Evolutionary conservation across 2,329 filamentous ascomycete genomes (phyloP), one percentile per base, ranked within the genome.

Genomic region (Zymoseptoria pseudotritici): DNA sequence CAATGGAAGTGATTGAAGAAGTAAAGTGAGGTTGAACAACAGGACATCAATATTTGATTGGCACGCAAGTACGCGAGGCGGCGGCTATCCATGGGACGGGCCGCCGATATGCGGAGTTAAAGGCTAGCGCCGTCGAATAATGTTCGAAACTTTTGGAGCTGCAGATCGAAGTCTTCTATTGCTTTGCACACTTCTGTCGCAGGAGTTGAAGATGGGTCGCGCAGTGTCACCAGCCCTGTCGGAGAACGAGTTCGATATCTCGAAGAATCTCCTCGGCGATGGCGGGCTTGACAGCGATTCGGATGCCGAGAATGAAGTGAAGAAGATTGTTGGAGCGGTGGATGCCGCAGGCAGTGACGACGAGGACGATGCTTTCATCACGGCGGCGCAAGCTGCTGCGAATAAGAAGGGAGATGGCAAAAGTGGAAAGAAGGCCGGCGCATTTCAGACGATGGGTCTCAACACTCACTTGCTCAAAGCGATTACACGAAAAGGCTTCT

Each of bases 381-480:
- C 92, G 9, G 83, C 90, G 46, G 85, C 89, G 69, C 91, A 96
- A 73, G 88, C 90, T 3, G 90, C 91, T 17, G 90, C 89, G 4
- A 97, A 97, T 72, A 82, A 93, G 63, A 97, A 97, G 72, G 80
- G 85, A 0, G 83, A 88, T 9, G 94, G 92, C 71, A 89, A 89
- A 64, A 88, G 87, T 2, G 89, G 90, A 31, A 97, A 97, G 79
- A 99, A 97, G 76, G 90, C 92, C 46, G 94, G 94, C 69, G 94
- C 93, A 56, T 99, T 99, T 72, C 94, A 99, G 74, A 88, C 90
- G 53, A 97, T 99, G 92, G 86, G 89, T 60, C 78, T 97, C 59
- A 96, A 90, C 76, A 80, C 86, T 10, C 87, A 89, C 66, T 81
- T 99, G 4, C 81, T 99, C 22, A 94, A 95, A 71, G 91, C 94